Evolutionary conservation across 805 yeast genomes (phyloP).

Genomic region (Zygoascus ofunaensis): DNA sequence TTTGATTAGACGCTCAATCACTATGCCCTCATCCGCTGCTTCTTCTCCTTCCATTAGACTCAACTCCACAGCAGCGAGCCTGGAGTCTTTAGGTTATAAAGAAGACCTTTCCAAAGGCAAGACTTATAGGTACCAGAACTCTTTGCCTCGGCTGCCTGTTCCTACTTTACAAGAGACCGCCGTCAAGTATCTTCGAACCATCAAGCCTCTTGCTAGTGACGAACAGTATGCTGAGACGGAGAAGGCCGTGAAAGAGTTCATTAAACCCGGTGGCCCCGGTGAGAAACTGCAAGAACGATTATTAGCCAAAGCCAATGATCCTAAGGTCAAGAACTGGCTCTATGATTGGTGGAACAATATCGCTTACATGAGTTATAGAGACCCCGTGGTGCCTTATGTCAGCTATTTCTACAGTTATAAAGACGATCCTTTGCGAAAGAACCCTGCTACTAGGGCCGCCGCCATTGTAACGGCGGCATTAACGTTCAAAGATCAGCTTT

Average conservation of each 20-base stretch:
- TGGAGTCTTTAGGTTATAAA: constrained; percentile 6
- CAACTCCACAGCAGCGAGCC: constrained; percentile 28
- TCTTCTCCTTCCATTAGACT: constrained; percentile 11
- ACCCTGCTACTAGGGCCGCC: constrained; percentile 53
- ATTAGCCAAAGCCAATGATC: constrained; percentile 43
- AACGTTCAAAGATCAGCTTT: constrained; percentile 57
- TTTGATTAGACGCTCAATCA: too few relatives aligned
- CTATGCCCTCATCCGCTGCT: too few relatives aligned
- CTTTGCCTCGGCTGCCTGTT: constrained; percentile 79
- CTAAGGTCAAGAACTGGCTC: constrained; percentile 73
- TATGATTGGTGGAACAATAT: constrained; percentile 89
- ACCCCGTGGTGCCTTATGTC: constrained; percentile 90
- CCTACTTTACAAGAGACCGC: constrained; percentile 71
- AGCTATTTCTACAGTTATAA: constrained; percentile 83
- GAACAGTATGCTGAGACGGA: constrained; percentile 46
- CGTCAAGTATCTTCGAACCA: constrained; percentile 55
- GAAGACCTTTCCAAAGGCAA: constrained; percentile 46
- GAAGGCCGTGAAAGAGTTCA: constrained; percentile 55
- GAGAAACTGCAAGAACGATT: constrained; percentile 61
- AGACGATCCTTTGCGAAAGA: constrained; percentile 37
- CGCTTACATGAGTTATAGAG: constrained; percentile 83
- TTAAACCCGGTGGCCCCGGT: constrained; percentile 52
- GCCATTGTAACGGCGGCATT: constrained; percentile 60
- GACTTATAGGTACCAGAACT: constrained; percentile 60
- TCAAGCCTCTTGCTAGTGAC: constrained; percentile 54